These are phyloP conservation scores for Benincasa hispida DNA, from an alignment of 306 rosid genomes.

Conservation along the genomic window DNA sequence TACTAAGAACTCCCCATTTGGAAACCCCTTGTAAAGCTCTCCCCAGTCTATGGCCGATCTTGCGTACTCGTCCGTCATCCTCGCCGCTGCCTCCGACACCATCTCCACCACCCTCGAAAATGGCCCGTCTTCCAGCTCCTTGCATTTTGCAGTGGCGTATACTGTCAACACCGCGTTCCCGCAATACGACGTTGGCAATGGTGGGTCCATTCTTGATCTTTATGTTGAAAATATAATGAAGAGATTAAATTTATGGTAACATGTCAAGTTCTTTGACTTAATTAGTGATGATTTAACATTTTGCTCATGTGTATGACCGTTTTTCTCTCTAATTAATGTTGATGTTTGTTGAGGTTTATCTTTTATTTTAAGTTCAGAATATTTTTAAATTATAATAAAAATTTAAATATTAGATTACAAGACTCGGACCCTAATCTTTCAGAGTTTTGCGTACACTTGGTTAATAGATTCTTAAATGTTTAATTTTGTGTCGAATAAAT, in stretches of 20 bases:
- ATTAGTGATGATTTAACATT: background rate
- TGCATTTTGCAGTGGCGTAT: conserved; percentile 25
- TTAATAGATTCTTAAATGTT: no score
- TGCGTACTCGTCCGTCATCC: conserved; percentile 52
- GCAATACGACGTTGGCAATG: conserved; percentile 19
- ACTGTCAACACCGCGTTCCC: conserved; percentile 50
- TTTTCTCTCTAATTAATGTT: no score
- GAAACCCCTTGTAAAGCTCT: conserved; percentile 47
- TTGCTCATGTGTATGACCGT: background rate
- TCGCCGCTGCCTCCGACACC: conserved; percentile 42
- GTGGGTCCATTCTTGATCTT: conserved; percentile 26
- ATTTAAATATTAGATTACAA: no score
- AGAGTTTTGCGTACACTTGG: no score
- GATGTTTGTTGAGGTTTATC: background rate
- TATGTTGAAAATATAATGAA: background rate
- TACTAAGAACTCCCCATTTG: conserved; percentile 56
- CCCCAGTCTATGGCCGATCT: conserved; percentile 65
- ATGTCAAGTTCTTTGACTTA: no score
- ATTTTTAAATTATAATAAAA: no score
- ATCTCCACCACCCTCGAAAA: conserved; percentile 37
- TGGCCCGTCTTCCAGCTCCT: conserved; percentile 21
- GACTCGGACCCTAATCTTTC: no score
- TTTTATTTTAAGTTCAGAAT: no score
- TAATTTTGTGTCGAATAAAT: no score
- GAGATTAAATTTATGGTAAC: background rate